Base-by-base conservation (phyloP, 345 rosid species). In the Eucalyptus leucophloia region DNA sequence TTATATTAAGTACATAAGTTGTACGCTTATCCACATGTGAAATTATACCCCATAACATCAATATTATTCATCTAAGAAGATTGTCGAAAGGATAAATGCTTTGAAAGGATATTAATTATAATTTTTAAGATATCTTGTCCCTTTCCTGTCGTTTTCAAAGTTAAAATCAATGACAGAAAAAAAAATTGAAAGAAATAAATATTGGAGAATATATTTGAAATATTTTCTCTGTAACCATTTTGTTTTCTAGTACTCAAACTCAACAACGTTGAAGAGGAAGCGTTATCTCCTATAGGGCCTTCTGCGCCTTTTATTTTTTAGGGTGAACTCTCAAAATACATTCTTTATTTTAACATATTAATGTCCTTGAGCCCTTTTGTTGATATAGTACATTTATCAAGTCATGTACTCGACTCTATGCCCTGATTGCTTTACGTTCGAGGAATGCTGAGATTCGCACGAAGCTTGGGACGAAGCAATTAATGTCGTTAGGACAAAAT, bases 281-380 rank as follows among this genome's bases (percentile, higher is more conserved):
- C 58, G 0, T 53, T 19, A 53, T 1, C 24, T 53, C 24, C 24
- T 51, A 51, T 51, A 1, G 56, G 23, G 9, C 56, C 23, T 51
- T 51, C 4, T 0, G 58, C 0, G 26, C 58, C 58, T 53, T 53
- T 53, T 53, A 0, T 2, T 21, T 53, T 53, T 53, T 2, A 19
- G 2, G 11, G 11, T 53, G 11, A 5, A 53, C 2, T 53, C 5
- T 53, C 5, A 0, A 0, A 4, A 19, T 53, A 8, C 10, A 53
- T 53, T 53, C 5, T 53, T 53, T 53, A 53, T 53, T 53, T 19
- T 19, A 8, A 19, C 24, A 53, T 53, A 53, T 19, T 53, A 19
- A 5, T 53, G 11, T 53, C 11, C 5, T 53, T 0, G 1, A 53
- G 0, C 26, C 24, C 11, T 51, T 3, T 53, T 1, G 2, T 53